Evolutionary conservation across 306 rosid species (phyloP).

Genomic region (Lathyrus tuberosus): DNA sequence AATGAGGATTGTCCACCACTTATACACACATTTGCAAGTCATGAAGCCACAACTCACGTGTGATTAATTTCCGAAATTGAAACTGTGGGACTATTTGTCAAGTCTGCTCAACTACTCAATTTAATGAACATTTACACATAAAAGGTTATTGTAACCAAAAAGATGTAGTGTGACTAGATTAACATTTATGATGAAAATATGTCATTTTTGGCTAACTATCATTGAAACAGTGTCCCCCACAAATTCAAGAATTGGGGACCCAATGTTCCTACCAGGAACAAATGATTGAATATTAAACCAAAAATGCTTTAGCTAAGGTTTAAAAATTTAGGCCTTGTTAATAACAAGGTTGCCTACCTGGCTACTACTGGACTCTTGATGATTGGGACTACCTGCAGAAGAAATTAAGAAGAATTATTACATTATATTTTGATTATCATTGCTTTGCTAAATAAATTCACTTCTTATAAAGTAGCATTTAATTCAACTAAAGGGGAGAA

Average conservation of each 20-base stretch:
- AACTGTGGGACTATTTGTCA: conserved; percentile 2
- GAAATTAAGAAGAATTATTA: conserved; percentile 26
- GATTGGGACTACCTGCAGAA: conserved; percentile 53
- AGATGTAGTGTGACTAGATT: conserved; percentile 13
- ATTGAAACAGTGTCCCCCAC: conserved; percentile 34
- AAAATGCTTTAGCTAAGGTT: conserved; percentile 23
- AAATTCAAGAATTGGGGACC: conserved; percentile 42
- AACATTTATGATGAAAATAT: conserved; percentile 24
- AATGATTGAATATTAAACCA: conserved; percentile 34
- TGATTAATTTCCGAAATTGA: conserved; percentile 1
- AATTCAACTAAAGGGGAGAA: neutral
- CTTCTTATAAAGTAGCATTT: conserved; percentile 1
- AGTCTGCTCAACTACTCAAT: conserved; percentile 19
- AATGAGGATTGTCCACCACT: too few species aligned
- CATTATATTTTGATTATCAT: neutral
- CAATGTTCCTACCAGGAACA: conserved; percentile 27
- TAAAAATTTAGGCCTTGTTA: conserved; percentile 23
- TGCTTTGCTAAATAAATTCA: conserved; percentile 7
- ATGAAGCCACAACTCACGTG: neutral
- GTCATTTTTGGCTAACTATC: conserved; percentile 31
- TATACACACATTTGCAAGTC: too few species aligned
- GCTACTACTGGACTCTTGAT: conserved; percentile 58
- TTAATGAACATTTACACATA: conserved; percentile 23
- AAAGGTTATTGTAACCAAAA: conserved; percentile 28
- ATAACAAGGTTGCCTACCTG: conserved; percentile 62